Evolutionary conservation across 257 asterid species (phyloP).

Genomic region (Cinchona pubescens): DNA sequence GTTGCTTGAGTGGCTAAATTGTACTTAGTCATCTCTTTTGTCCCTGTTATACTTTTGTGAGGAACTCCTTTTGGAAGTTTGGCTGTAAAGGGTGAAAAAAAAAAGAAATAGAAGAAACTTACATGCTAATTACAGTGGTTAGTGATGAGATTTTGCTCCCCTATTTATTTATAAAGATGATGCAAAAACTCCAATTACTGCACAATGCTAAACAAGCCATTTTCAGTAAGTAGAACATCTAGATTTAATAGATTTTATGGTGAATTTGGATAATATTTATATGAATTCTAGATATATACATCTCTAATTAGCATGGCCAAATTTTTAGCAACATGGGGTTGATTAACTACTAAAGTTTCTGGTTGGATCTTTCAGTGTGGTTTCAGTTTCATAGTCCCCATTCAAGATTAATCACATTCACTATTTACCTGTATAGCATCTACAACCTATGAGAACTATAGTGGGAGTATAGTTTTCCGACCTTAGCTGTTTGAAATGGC

Average conservation of each 20-base stretch:
- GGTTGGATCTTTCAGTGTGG: neutral
- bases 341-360: neutral
- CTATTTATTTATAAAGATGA: neutral
- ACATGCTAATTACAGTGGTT: neutral
- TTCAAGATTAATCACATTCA: neutral
- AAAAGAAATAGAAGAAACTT: neutral
- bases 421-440: neutral
- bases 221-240: neutral
- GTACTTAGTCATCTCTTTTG: neutral
- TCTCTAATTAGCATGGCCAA: conserved; percentile 5
- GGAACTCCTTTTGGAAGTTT: neutral
- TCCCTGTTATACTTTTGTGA: neutral
- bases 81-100: neutral
- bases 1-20: neutral
- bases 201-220: neutral
- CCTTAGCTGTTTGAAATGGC: neutral
- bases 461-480: neutral
- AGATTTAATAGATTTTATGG: neutral
- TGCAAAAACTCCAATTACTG: neutral
- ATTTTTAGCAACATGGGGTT: neutral
- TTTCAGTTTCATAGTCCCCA: neutral
- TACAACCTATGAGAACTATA: neutral
- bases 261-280: neutral
- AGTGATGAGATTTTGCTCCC: neutral
- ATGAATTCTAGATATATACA: neutral